Base-by-base conservation (phyloP, 108 stramenopile species). In the Cylindrotheca closterium region DNA sequence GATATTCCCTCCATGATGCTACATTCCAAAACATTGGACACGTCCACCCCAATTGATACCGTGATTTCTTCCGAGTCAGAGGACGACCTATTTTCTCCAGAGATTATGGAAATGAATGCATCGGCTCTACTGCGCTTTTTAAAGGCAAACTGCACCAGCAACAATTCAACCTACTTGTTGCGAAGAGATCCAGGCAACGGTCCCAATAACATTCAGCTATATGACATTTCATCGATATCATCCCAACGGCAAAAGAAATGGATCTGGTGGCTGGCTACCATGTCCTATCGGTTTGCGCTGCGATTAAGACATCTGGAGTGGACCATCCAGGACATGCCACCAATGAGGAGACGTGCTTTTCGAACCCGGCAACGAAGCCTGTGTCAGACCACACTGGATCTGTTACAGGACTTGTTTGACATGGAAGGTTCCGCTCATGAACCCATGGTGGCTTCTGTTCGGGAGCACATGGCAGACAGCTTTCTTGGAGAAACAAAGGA, bases 51-150 rank as follows among this genome's bases (percentile, higher is more conserved):
- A 1, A 60, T 82, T 30, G 75, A 63, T n/a, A 54, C 69, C 17
- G 34, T 49, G 19, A 4, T 23, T 61, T 10, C 12, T 54, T n/a
- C 60, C 19, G 60, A 59, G 15, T 55, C 59, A 28, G 37, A 34
- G 30, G 65, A 72, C 18, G 55, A 72, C 21, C 46, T 90, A 12
- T 93, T 93, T 75, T 85, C 85, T 8, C 89, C 89, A 1, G 65
- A 86, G 55, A 82, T 93, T 25, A 86, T 93, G 68, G 89, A 93
- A 71, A 88, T 87, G 87, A 93, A 93, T 70, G 92, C 92, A 0
- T 73, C 88, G 0, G 83, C 86, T 60, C 57, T 93, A 8, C 65
- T 93, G 12, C 59, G 79, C 57, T 93, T 93, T 59, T 68, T 93
- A 12, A 90, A 93, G 64, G 80, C 87, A 0, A 86, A 93, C 47